Evolutionary conservation across 228 moss, liverwort and hornwort genomes (phyloP).

Genomic region (Sphagnum fallax): DNA sequence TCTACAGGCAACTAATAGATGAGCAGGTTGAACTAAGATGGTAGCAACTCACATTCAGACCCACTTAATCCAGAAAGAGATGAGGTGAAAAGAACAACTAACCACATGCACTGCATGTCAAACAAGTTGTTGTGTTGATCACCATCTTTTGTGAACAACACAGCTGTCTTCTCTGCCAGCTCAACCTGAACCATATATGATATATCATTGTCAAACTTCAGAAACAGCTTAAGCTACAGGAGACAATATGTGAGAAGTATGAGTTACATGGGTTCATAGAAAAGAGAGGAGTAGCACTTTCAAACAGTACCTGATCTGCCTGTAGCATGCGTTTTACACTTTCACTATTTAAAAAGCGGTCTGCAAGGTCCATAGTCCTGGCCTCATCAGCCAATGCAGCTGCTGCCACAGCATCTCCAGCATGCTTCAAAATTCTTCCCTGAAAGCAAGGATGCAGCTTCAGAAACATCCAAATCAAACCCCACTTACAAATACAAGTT

Average conservation of each 20-base stretch:
- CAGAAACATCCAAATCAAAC: too few species aligned
- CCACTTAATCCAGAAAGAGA: too few species aligned
- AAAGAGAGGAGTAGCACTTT: neutral
- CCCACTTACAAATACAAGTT: too few species aligned
- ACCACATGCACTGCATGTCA: slow-evolving; percentile 99
- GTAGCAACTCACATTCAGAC: too few species aligned
- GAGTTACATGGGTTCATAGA: neutral
- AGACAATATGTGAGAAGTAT: too few species aligned
- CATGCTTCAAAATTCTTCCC: slow-evolving; percentile 95
- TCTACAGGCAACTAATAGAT: too few species aligned
- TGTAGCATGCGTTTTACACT: slow-evolving; percentile 98
- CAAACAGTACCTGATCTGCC: slow-evolving; percentile 65
- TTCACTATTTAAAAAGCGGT: slow-evolving; percentile 93
- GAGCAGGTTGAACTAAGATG: too few species aligned
- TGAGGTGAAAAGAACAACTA: slow-evolving; percentile 5
- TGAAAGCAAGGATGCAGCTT: slow-evolving; percentile 6
- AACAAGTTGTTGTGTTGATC: slow-evolving; percentile 97
- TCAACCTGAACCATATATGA: slow-evolving; percentile 39
- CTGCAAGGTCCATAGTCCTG: slow-evolving; percentile 94
- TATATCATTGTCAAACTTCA: neutral
- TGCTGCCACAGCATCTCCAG: slow-evolving; percentile 81
- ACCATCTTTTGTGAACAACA: slow-evolving; percentile 91
- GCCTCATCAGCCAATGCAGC: slow-evolving; percentile 90
- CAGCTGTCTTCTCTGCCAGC: slow-evolving; percentile 87
- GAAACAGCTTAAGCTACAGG: too few species aligned